Evolutionary conservation across 768 basidiomycete genomes (phyloP).

Genomic region (Tulasnella sp.): DNA sequence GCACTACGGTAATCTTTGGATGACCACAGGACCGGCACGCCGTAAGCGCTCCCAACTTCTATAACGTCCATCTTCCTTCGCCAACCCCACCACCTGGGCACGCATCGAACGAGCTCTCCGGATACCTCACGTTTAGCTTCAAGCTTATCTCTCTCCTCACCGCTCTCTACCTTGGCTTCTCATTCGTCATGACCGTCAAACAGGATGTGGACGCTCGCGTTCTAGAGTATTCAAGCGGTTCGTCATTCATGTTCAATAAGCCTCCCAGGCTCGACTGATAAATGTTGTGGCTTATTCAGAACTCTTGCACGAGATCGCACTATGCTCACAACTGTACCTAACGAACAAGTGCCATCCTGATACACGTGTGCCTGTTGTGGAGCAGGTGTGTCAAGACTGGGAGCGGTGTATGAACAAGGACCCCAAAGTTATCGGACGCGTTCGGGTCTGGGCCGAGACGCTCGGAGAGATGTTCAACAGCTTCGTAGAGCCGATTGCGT

Average conservation of each 20-base stretch:
- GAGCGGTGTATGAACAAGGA: slow-evolving; percentile 93
- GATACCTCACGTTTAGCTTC: slow-evolving; percentile 92
- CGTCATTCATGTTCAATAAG: slow-evolving; percentile 22
- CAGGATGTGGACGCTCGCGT: slow-evolving; percentile 82
- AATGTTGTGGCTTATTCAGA: slow-evolving; percentile 36
- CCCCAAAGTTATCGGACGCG: slow-evolving; percentile 78
- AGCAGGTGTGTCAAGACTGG: slow-evolving; percentile 77
- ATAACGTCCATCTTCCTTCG: slow-evolving; percentile 70
- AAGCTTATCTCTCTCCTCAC: slow-evolving; percentile 74
- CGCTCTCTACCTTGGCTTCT: slow-evolving; percentile 72
- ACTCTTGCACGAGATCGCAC: slow-evolving; percentile 83
- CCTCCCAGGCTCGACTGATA: slow-evolving; percentile 12
- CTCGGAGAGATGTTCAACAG: slow-evolving; percentile 94
- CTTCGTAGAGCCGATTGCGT: slow-evolving; percentile 94
- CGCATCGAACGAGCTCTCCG: slow-evolving; percentile 69
- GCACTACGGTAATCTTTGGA: slow-evolving; percentile 25
- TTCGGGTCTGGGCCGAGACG: slow-evolving; percentile 84
- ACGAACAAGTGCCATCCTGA: slow-evolving; percentile 65
- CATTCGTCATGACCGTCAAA: slow-evolving; percentile 83
- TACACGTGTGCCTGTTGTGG: slow-evolving; percentile 77
- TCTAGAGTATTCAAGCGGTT: slow-evolving; percentile 80
- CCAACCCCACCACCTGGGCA: slow-evolving; percentile 47
- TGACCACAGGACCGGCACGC: slow-evolving; percentile 4
- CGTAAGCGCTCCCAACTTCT: slow-evolving; percentile 37
- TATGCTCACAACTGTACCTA: slow-evolving; percentile 70